Percentiles rank a stretch among this genome's conserved stretches.
Evolutionary conservation across 2,329 filamentous ascomycete species (phyloP).

Genomic region (Pseudogymnoascus sp.): DNA sequence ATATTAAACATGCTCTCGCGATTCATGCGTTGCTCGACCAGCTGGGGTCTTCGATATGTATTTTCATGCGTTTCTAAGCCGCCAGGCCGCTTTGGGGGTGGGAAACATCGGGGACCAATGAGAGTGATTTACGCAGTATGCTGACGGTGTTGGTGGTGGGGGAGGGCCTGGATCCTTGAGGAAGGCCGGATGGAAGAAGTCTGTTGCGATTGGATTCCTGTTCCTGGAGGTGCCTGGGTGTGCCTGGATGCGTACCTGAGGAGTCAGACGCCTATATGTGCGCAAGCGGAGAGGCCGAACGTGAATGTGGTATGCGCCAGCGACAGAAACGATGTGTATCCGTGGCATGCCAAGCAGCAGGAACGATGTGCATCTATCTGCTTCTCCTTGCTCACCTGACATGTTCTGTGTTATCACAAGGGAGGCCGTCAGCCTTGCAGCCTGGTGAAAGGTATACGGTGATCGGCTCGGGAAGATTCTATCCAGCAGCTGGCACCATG

Average conservation of each 20-base stretch:
- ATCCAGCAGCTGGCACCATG: neutral
- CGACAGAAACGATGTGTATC: too few relatives aligned
- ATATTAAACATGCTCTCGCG: slow-evolving; percentile 5
- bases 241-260: neutral
- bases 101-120: neutral
- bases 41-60: neutral
- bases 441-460: neutral
- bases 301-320: neutral
- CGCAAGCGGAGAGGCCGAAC: too few relatives aligned
- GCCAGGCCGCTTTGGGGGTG: neutral
- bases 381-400: neutral
- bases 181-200: neutral
- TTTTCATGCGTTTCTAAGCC: slow-evolving; percentile 4
- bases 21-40: neutral
- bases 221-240: neutral
- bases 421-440: neutral
- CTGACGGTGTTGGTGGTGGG: neutral
- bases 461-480: neutral
- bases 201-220: neutral
- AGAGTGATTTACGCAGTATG: neutral
- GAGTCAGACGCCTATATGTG: neutral
- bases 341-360: neutral
- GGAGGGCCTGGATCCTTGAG: neutral
- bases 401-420: neutral
- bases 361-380: neutral